A percentile compares a stretch with the other conserved stretches of the same genome.
Conservation (phyloP, 2,329 filamentous ascomycete species). For the Fusarium foetens region DNA sequence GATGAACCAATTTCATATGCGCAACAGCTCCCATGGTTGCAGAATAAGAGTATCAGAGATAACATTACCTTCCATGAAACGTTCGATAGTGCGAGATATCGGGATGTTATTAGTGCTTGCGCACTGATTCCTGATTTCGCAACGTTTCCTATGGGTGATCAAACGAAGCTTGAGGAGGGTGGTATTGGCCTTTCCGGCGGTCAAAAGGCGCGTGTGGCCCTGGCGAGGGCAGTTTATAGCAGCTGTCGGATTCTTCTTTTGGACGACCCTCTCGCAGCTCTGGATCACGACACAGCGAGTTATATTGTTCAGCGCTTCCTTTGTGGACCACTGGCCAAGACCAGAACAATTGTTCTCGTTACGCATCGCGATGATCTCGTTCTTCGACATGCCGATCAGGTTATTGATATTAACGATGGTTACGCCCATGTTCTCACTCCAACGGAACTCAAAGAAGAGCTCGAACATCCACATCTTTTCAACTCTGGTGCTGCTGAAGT, state of each 20-base stretch:
- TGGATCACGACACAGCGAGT: constrained; percentile 71
- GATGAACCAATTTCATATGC: constrained; percentile 64
- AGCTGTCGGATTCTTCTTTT: constrained; percentile 66
- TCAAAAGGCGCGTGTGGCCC: constrained; percentile 69
- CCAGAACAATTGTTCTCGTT: constrained; percentile 79
- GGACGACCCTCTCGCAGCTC: constrained; percentile 71
- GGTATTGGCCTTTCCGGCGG: constrained; percentile 72
- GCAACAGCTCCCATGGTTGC: constrained; percentile 71
- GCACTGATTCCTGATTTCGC: constrained; percentile 66
- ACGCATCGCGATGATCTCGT: constrained; percentile 85
- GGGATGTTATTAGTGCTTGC: constrained; percentile 69
- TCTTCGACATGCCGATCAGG: constrained; percentile 75
- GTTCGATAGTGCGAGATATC: constrained; percentile 66
- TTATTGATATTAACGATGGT: constrained; percentile 75
- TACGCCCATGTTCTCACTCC: constrained; percentile 61
- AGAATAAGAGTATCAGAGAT: constrained; percentile 72
- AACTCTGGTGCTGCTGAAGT: constrained; percentile 5
- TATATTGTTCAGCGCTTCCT: constrained; percentile 71
- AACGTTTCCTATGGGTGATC: constrained; percentile 66
- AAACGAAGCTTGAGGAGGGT: constrained; percentile 69
- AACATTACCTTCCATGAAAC: constrained; percentile 72
- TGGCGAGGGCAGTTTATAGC: constrained; percentile 72
- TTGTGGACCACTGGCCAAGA: constrained; percentile 67
- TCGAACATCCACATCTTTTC: constrained; percentile 51
- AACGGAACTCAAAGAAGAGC: constrained; percentile 56